Percentiles rank a stretch among this genome's conserved stretches.
Evolutionary conservation across 1,139 yeast genomes (phyloP).

Genomic region (Lodderomyces margitis): DNA sequence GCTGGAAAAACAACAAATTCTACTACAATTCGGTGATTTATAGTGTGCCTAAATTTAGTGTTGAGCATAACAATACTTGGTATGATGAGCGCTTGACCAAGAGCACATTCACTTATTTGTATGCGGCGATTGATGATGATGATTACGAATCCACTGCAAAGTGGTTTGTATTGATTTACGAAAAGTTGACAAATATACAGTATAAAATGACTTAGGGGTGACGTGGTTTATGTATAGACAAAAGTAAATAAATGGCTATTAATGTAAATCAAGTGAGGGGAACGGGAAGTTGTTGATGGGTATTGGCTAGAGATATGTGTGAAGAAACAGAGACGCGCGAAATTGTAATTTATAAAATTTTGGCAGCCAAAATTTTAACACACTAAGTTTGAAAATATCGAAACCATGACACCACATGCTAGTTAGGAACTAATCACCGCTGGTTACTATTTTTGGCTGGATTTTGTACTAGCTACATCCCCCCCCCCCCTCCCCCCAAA

Average conservation of each 20-base stretch:
- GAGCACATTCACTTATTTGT: conserved; percentile 26
- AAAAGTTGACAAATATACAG: conserved; percentile 20
- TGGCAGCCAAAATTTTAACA: conserved; percentile 9
- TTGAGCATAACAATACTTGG: conserved; percentile 8
- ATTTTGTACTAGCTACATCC: no score
- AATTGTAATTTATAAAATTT: conserved; percentile 1
- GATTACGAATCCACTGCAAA: conserved; percentile 28
- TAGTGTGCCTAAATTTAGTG: conserved; percentile 11
- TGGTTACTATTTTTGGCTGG: no score
- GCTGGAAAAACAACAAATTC: conserved; percentile 4
- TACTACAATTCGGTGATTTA: conserved; percentile 16
- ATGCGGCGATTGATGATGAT: conserved; percentile 21
- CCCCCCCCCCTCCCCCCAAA: neutral
- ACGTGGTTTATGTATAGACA: neutral
- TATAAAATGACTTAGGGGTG: conserved; percentile 17
- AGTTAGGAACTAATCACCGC: no score
- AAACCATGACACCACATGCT: neutral
- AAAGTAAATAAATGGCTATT: neutral
- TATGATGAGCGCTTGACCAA: conserved; percentile 11
- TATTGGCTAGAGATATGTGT: no score
- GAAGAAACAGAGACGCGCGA: neutral
- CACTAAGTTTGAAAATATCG: no score
- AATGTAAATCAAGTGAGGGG: no score
- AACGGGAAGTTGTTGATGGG: no score
- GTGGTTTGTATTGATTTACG: conserved; percentile 30